phyloP scores from a whole-genome alignment of 805 yeast species.

The Candida tammaniensis region DNA sequence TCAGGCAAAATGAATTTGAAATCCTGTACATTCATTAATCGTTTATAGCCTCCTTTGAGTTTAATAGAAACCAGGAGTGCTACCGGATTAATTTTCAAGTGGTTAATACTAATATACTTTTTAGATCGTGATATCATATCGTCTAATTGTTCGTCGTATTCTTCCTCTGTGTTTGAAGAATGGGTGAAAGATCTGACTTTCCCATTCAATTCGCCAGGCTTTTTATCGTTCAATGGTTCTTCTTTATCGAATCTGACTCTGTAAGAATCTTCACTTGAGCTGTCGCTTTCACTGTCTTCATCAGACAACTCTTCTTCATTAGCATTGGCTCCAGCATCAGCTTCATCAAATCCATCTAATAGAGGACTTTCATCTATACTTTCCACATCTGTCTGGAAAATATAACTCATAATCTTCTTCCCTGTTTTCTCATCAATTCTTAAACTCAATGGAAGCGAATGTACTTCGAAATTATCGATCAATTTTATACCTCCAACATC shows the following conservation, averaged over 20 bases:
- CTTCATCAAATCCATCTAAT: slow-evolving; percentile 7
- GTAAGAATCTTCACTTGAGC: neutral
- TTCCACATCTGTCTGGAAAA: slow-evolving; percentile 28
- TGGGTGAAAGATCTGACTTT: slow-evolving; percentile 7
- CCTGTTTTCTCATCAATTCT: slow-evolving; percentile 40
- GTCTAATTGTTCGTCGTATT: slow-evolving; percentile 30
- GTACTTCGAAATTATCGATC: slow-evolving; percentile 36
- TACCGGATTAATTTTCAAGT: slow-evolving; percentile 39
- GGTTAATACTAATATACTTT: slow-evolving; percentile 63
- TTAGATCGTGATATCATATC: slow-evolving; percentile 77
- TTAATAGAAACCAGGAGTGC: slow-evolving; percentile 34
- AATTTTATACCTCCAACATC: slow-evolving; percentile 42
- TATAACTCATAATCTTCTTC: slow-evolving; percentile 32
- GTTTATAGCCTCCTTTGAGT: slow-evolving; percentile 29
- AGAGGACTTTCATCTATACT: slow-evolving; percentile 21
- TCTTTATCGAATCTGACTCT: slow-evolving; percentile 1
- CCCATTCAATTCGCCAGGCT: too few relatives aligned
- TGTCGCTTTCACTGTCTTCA: slow-evolving; percentile 1
- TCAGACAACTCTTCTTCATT: slow-evolving; percentile 2
- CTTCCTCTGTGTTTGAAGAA: slow-evolving; percentile 12
- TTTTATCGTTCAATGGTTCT: too few relatives aligned
- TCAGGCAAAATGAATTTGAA: slow-evolving; percentile 34
- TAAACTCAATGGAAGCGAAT: slow-evolving; percentile 36
- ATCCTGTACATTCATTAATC: slow-evolving; percentile 36
- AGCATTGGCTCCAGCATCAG: slow-evolving; percentile 10